Conservation (phyloP, 768 basidiomycete species). For the Boletus vinaceobasis region DNA sequence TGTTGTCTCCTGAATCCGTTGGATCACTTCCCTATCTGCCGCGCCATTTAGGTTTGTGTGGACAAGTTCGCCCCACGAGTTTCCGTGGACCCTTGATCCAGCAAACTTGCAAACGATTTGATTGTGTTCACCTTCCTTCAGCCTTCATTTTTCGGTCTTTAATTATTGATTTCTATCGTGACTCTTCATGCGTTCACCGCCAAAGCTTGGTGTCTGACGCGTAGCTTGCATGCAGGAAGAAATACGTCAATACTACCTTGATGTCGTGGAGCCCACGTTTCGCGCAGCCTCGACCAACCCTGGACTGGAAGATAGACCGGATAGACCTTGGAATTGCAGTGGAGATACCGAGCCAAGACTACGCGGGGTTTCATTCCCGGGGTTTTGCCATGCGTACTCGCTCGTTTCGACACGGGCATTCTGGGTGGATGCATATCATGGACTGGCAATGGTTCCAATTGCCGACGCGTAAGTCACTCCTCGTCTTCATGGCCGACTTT, state of each 20-base stretch:
- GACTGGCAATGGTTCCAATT: conserved; percentile 79
- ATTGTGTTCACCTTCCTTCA: conserved; percentile 8
- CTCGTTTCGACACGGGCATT: conserved; percentile 83
- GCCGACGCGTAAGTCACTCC: conserved; percentile 65
- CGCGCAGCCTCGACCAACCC: conserved; percentile 8
- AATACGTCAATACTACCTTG: conserved; percentile 32
- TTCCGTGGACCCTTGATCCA: conserved; percentile 17
- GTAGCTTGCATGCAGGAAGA: conserved; percentile 29
- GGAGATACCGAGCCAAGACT: conserved; percentile 1
- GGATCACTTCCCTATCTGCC: conserved; percentile 1
- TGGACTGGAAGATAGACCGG: background rate
- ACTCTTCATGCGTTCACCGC: conserved; percentile 6
- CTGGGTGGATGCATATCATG: conserved; percentile 77
- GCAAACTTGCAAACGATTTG: background rate
- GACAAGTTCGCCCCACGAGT: conserved; percentile 4
- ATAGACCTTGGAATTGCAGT: background rate
- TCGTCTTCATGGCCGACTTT: background rate
- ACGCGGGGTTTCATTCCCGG: conserved; percentile 22
- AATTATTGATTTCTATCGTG: conserved; percentile 7
- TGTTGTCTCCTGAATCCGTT: conserved; percentile 1
- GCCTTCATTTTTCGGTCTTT: conserved; percentile 9
- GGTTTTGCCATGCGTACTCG: conserved; percentile 39
- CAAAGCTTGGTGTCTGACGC: conserved; percentile 16
- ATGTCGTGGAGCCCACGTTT: conserved; percentile 31
- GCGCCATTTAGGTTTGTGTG: conserved; percentile 6